Conservation (phyloP, 2,329 filamentous ascomycete species). For the Orbilia brochopaga region DNA sequence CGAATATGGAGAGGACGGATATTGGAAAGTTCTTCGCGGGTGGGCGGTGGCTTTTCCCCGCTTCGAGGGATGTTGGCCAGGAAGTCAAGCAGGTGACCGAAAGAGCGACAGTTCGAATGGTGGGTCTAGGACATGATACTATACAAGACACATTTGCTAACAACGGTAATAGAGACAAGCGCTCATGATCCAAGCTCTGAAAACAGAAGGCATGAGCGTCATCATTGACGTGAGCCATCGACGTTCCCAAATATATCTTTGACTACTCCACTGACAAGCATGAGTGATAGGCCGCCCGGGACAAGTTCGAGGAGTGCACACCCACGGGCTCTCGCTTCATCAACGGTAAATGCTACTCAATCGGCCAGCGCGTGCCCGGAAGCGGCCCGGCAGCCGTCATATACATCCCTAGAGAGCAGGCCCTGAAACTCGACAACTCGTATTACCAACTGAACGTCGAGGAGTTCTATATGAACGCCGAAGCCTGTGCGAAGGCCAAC, state of each 20-base stretch:
- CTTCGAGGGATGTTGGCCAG: slow-evolving; percentile 7
- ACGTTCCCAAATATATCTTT: neutral
- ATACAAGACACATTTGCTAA: slow-evolving; percentile 4
- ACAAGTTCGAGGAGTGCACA: slow-evolving; percentile 24
- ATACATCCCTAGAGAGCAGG: slow-evolving; percentile 15
- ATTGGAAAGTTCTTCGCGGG: slow-evolving; percentile 32
- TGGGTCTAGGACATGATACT: slow-evolving; percentile 7
- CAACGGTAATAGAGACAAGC: slow-evolving; percentile 29
- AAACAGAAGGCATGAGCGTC: slow-evolving; percentile 15
- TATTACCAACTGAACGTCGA: slow-evolving; percentile 3
- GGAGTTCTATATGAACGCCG: slow-evolving; percentile 27
- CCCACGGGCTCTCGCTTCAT: slow-evolving; percentile 35
- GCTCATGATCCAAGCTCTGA: slow-evolving; percentile 27
- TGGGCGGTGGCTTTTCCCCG: slow-evolving; percentile 22
- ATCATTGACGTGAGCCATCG: slow-evolving; percentile 31
- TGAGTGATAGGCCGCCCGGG: slow-evolving; percentile 1
- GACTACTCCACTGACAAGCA: neutral
- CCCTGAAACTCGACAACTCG: slow-evolving; percentile 16
- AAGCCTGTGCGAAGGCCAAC: slow-evolving; percentile 26
- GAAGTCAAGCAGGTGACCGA: slow-evolving; percentile 6
- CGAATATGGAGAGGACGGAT: slow-evolving; percentile 16
- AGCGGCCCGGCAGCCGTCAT: too few relatives aligned
- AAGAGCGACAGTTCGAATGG: slow-evolving; percentile 4
- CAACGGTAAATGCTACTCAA: slow-evolving; percentile 27
- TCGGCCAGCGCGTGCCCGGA: neutral